Base-by-base conservation (phyloP, 2,329 filamentous ascomycete species). In the Phoma sp. region DNA sequence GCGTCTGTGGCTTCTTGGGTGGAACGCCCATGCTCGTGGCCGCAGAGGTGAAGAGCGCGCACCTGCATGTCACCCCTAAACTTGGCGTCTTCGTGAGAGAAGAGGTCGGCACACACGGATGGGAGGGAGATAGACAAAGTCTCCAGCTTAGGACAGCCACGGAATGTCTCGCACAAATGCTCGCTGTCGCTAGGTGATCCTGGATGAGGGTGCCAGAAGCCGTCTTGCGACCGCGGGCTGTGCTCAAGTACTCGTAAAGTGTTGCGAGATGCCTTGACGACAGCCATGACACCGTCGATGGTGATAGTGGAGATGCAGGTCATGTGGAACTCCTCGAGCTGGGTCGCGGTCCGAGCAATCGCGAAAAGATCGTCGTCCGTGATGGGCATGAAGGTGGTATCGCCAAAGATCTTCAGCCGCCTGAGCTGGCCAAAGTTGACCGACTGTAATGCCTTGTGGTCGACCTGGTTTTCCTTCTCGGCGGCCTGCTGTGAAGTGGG, bases 381-480 rank as follows among this genome's bases (percentile, higher is more conserved):
- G 57, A 84, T 72, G 3, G 81, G 81, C 71, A 79, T 80, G 67
- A 82, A 77, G 37, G 76, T 77, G 6, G 81, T 82, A 67, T 82
- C 79, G 52, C 82, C 82, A 58, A 83, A 82, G 52, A 84, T 76
- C 68, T 83, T 83, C 47, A 84, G 69, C 18, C 80, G 78, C 49
- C 76, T 76, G 38, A 84, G 74, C 29, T 76, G 71, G 55, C 78
- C 71, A 61, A 84, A 83, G 66, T 82, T 75, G 54, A 82, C 77
- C 37, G 79, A 77, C 42, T 75, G 69, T 13, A 83, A 69, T 8
- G 80, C 76, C 47, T 74, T 67, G 23, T 77, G 64, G 54, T 82
- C 77, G 22, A 79, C 61, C 27, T 74, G 70, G 55, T 77, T 79
- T 11, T 69, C 66, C 27, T 69, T 65, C 38, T 73, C 71, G 2